Percentiles rank a stretch among this genome's conserved stretches.
Evolutionary conservation across 192 early-diverging fungal species (phyloP).

Genomic region (Backusella mclennaniae): DNA sequence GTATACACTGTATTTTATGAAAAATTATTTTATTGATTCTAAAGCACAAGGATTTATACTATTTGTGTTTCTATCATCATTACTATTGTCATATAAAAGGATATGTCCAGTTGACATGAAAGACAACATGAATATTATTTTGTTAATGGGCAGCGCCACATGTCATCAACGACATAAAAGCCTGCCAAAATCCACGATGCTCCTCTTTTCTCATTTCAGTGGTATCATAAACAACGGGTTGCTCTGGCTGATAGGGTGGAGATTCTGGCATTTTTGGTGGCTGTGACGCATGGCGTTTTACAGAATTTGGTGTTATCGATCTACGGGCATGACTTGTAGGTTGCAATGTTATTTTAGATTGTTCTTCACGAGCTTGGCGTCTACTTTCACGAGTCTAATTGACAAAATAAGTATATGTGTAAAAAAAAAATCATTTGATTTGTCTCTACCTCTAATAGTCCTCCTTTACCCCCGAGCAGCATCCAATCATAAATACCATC

Average conservation of each 20-base stretch:
- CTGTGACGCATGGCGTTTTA: constrained; percentile 16
- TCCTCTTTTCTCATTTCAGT: background rate
- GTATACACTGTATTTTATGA: background rate
- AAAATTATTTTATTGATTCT: background rate
- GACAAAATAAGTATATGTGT: background rate
- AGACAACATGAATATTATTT: background rate
- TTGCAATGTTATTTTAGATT: background rate
- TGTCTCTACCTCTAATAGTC: constrained; percentile 28
- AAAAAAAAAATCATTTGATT: background rate
- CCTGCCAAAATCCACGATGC: constrained; percentile 1
- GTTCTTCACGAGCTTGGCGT: constrained; percentile 10
- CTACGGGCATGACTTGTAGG: background rate
- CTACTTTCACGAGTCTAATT: constrained; percentile 2
- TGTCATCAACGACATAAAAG: constrained; percentile 1
- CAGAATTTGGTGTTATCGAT: constrained; percentile 5
- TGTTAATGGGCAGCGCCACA: constrained; percentile 4
- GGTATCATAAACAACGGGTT: background rate
- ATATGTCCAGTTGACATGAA: background rate
- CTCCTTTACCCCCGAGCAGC: constrained; percentile 56
- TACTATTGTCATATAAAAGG: background rate
- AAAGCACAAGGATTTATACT: background rate
- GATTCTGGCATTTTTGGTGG: constrained; percentile 14
- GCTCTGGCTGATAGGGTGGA: background rate
- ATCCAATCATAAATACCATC: constrained; percentile 98
- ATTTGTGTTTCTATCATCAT: background rate